A percentile compares a stretch with the other conserved stretches of the same genome.
Evolutionary conservation across 208 protist genomes (phyloP).

Genomic region (Leishmania lainsoni): DNA sequence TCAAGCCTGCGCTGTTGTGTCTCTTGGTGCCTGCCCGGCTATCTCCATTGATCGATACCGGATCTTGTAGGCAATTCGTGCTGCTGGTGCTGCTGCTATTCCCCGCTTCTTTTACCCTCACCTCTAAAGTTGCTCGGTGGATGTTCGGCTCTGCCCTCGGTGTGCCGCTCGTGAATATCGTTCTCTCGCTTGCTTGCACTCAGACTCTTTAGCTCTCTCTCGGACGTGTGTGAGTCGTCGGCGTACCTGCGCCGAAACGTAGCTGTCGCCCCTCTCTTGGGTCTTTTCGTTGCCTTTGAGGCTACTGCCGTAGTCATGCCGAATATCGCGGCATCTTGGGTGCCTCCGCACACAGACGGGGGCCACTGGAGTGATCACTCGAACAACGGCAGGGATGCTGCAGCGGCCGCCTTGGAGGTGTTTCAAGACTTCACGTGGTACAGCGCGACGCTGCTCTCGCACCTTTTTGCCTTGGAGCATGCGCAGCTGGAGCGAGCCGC

Average conservation of each 20-base stretch:
- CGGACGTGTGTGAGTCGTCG: not conserved
- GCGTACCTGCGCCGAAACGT: not conserved
- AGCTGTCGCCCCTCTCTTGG: not conserved
- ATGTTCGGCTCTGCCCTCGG: not conserved
- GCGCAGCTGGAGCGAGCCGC: constrained; percentile 29
- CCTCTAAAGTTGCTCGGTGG: not conserved
- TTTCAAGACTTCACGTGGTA: constrained; percentile 46
- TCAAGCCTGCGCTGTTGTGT: not conserved
- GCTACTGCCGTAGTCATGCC: not conserved
- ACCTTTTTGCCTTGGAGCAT: constrained; percentile 42
- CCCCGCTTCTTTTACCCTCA: too few species aligned
- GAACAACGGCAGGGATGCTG: not conserved
- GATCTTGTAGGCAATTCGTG: not conserved
- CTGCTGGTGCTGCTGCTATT: not conserved
- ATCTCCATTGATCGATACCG: not conserved
- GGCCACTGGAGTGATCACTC: constrained; percentile 17
- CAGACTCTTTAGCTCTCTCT: not conserved
- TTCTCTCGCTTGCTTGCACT: not conserved
- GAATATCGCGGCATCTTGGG: not conserved
- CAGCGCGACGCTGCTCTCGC: constrained; percentile 46
- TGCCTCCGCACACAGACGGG: not conserved
- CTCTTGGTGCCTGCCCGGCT: not conserved
- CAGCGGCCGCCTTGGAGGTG: constrained; percentile 14
- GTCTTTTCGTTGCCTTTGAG: not conserved
- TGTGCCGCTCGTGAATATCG: not conserved